Conservation (phyloP, 2,329 filamentous ascomycete species). For the Colletotrichum acutatum region DNA sequence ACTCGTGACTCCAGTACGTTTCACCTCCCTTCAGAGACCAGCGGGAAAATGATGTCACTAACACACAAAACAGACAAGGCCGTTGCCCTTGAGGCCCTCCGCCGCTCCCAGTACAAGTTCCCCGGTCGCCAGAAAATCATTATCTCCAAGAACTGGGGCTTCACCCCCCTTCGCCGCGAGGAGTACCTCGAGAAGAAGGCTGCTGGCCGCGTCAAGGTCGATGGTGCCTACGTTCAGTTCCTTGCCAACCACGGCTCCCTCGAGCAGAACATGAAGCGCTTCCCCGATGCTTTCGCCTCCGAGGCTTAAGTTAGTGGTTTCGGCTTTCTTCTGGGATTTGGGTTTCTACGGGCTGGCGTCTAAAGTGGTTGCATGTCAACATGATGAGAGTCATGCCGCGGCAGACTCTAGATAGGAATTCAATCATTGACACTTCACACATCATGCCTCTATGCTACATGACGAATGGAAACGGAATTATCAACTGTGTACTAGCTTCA, state of each 20-base stretch:
- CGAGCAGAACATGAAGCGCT: slow-evolving; percentile 88
- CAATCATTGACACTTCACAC: slow-evolving; percentile 37
- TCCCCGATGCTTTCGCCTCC: slow-evolving; percentile 87
- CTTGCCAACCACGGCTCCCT: slow-evolving; percentile 91
- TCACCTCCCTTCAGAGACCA: background rate
- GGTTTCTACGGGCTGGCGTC: slow-evolving; percentile 55
- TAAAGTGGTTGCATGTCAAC: slow-evolving; percentile 54
- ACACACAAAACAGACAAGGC: slow-evolving; percentile 74
- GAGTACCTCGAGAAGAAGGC: slow-evolving; percentile 98
- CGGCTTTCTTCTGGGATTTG: slow-evolving; percentile 47
- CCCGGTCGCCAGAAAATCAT: slow-evolving; percentile 99
- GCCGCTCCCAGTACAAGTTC: slow-evolving; percentile 99
- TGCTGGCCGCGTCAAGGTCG: slow-evolving; percentile 92
- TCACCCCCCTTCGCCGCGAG: slow-evolving; percentile 97
- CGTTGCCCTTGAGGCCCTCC: slow-evolving; percentile 96
- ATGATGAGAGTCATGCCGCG: slow-evolving; percentile 36
- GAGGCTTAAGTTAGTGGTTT: slow-evolving; percentile 57
- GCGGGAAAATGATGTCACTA: slow-evolving; percentile 36
- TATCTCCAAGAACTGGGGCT: slow-evolving; percentile 99
- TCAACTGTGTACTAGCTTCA: background rate
- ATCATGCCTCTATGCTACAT: background rate
- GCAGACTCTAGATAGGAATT: slow-evolving; percentile 39
- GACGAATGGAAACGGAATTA: slow-evolving; percentile 8
- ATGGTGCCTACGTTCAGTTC: slow-evolving; percentile 99
- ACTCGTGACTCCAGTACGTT: slow-evolving; percentile 92